phyloP scores from a whole-genome alignment of 202 grass and related monocot genomes.

The Digitaria exilis region DNA sequence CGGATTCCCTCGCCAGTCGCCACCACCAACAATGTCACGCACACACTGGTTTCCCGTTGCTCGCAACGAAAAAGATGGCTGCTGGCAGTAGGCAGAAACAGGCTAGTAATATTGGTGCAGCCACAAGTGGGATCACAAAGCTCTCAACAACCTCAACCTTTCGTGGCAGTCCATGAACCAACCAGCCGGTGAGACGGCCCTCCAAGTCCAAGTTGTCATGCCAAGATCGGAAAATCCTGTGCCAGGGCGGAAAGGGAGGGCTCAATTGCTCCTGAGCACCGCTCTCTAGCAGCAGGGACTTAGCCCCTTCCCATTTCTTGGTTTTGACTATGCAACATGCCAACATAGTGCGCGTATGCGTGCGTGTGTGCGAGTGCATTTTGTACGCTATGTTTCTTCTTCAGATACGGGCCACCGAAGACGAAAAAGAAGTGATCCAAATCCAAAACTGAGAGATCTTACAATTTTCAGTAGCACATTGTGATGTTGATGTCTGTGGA shows the following conservation, averaged over 20 bases:
- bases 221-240: slow-evolving; percentile 17
- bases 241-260: slow-evolving; percentile 18
- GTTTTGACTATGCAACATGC: slow-evolving; percentile 1
- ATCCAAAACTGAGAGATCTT: background rate
- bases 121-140: slow-evolving; percentile 4
- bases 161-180: background rate
- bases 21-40: slow-evolving; percentile 30
- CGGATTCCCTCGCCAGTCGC: slow-evolving; percentile 39
- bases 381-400: background rate
- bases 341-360: background rate
- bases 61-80: slow-evolving; percentile 11
- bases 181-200: too few relatives aligned
- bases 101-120: background rate
- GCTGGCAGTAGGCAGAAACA: background rate
- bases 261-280: slow-evolving; percentile 11
- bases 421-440: background rate
- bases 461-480: background rate
- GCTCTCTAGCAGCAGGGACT: too few relatives aligned
- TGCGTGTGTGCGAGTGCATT: too few relatives aligned
- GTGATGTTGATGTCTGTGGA: background rate
- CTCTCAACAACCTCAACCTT: slow-evolving; percentile 30
- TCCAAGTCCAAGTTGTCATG: slow-evolving; percentile 47
- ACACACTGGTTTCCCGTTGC: slow-evolving; percentile 23
- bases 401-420: background rate
- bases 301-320: background rate